Conservation (phyloP, 1,284 basidiomycete genomes). For the Fistulina hepatica region DNA sequence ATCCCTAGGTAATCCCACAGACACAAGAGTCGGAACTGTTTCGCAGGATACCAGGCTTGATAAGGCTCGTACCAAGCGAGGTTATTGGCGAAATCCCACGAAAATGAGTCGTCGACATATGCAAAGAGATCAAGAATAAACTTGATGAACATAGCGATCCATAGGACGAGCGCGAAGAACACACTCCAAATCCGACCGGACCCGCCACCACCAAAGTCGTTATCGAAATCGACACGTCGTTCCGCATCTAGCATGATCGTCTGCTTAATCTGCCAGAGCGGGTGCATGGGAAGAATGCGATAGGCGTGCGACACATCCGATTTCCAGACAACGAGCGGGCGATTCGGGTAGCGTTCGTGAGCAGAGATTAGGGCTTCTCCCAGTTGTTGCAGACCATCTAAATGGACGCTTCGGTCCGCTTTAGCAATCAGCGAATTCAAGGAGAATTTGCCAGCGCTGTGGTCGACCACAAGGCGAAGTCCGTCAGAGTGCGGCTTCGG, state of each 20-base stretch:
- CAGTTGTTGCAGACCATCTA: constrained; percentile 17
- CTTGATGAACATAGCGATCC: constrained; percentile 18
- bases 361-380: constrained; percentile 10
- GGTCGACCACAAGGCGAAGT: constrained; percentile 25
- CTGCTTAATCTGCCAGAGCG: constrained; percentile 23
- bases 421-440: constrained; percentile 24
- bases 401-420: constrained; percentile 11
- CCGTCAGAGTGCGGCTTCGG: constrained; percentile 24
- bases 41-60: constrained; percentile 13
- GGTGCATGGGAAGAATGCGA: constrained; percentile 22
- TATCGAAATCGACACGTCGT: constrained; percentile 10
- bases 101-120: constrained; percentile 23
- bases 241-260: constrained; percentile 10
- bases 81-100: constrained; percentile 7
- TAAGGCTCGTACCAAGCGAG: constrained; percentile 20
- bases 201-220: constrained; percentile 17
- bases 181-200: constrained; percentile 15
- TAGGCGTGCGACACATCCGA: constrained; percentile 25
- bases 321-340: constrained; percentile 19
- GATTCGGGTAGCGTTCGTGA: not conserved
- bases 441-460: constrained; percentile 21
- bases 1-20: constrained; percentile 25
- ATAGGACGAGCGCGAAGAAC: constrained; percentile 18
- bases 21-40: constrained; percentile 18
- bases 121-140: constrained; percentile 10